Base-by-base conservation (phyloP, 768 basidiomycete species). In the Naganishia onofrii region DNA sequence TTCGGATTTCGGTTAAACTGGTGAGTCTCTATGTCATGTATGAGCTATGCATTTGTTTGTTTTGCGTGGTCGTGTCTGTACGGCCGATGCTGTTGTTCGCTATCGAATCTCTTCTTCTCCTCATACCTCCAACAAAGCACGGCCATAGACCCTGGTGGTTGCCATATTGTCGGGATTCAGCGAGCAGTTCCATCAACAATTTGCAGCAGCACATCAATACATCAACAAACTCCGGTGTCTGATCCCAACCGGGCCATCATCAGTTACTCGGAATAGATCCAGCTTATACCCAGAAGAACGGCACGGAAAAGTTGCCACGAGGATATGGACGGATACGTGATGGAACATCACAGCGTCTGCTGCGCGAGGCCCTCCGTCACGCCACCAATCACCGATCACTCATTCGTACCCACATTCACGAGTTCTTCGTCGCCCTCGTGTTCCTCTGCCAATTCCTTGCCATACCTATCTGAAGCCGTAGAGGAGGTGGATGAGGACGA, bases 391-490 rank as follows among this genome's bases (percentile, higher is more conserved):
- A 23, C 48, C 23, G 21, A 3, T 12, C 19, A 51, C 48, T 51
- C 48, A 26, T 51, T 51, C 48, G 7, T 51, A 3, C 32, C 38
- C 42, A 44, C 19, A 1, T n/a, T 26, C 28, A 42, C 60, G 26
- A 17, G 38, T 19, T 63, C 60, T n/a, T 26, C 42, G 2, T 42
- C 60, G 21, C 60, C 42, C 38, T 63, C 60, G 26, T 44, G 23
- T n/a, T 63, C 60, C n/a, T 63, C 60, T 17, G 38, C 36, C 23
- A n/a, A 28, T 26, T 63, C 60, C 5, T 63, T 63, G 38, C 42
- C 42, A 17, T 46, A 28, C 23, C 60, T 42, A 13, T 63, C 60
- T 42, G 38, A 42, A 26, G 42, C 42, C 10, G 28, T 34, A 26
- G 60, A 17, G 3, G 60, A 42, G 17, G 38, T 28, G 38, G 60